Evolutionary conservation across 371 early-diverging fungal genomes (phyloP).

Genomic region (Choanephora cucurbitarum): DNA sequence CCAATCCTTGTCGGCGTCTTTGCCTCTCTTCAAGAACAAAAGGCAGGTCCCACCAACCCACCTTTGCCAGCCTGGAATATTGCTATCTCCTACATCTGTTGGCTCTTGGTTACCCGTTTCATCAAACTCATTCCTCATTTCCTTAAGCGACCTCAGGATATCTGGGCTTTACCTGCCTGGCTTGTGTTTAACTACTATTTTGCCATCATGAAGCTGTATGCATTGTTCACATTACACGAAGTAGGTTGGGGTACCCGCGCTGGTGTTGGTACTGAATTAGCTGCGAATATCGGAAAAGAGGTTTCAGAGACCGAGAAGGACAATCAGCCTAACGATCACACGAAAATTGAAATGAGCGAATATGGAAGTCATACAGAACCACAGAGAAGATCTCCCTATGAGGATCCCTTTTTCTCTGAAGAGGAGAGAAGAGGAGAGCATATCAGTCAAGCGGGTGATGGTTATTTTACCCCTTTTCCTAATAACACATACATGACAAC

Average conservation of each 20-base stretch:
- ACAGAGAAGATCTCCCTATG: slow-evolving; percentile 11
- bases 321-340: slow-evolving; percentile 1
- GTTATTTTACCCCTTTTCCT: slow-evolving; percentile 13
- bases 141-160: slow-evolving; percentile 64
- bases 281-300: slow-evolving; percentile 40
- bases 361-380: slow-evolving; percentile 9
- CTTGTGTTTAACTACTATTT: slow-evolving; percentile 73
- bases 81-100: slow-evolving; percentile 61
- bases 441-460: slow-evolving; percentile 16
- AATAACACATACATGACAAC: background rate
- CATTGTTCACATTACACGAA: slow-evolving; percentile 69
- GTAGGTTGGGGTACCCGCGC: slow-evolving; percentile 78
- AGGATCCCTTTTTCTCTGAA: slow-evolving; percentile 24
- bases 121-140: slow-evolving; percentile 75
- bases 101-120: slow-evolving; percentile 69
- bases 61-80: slow-evolving; percentile 61
- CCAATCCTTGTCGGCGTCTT: slow-evolving; percentile 59
- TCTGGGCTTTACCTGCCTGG: slow-evolving; percentile 67
- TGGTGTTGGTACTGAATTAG: slow-evolving; percentile 49
- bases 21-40: slow-evolving; percentile 34
- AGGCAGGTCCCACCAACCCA: slow-evolving; percentile 30
- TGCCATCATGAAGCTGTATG: slow-evolving; percentile 73
- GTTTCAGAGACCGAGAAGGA: slow-evolving; percentile 12
- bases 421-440: slow-evolving; percentile 9
- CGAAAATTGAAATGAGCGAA: slow-evolving; percentile 41